phyloP scores from a whole-genome alignment of 768 basidiomycete species.

The Gelatoporia subvermispora region DNA sequence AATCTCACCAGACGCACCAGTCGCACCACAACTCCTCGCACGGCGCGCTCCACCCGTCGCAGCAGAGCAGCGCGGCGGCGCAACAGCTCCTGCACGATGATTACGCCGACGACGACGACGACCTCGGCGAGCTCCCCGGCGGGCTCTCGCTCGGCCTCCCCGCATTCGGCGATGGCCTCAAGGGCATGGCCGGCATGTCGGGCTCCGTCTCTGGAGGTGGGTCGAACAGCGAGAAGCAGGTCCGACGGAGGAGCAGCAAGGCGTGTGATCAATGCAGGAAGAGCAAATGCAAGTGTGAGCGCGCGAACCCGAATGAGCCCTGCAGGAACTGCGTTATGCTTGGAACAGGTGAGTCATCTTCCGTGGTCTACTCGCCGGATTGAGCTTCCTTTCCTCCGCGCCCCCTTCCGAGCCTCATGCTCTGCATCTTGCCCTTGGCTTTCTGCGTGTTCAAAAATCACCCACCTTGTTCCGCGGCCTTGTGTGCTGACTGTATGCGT shows the following conservation, averaged over 20 bases:
- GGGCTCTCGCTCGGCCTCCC: conserved; percentile 17
- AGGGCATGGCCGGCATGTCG: conserved; percentile 9
- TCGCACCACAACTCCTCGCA: conserved; percentile 30
- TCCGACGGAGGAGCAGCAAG: conserved; percentile 76
- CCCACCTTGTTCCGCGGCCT: neutral
- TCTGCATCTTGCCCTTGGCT: too few species aligned
- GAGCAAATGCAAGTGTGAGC: conserved; percentile 73
- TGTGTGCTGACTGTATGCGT: neutral
- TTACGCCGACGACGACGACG: conserved; percentile 56
- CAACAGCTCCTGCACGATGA: conserved; percentile 16
- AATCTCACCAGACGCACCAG: too few species aligned
- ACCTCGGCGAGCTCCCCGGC: conserved; percentile 44
- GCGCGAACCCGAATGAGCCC: conserved; percentile 49
- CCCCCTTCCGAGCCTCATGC: conserved; percentile 3
- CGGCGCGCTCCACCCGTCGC: conserved; percentile 27
- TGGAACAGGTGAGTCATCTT: conserved; percentile 51
- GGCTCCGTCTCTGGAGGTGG: conserved; percentile 12
- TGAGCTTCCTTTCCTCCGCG: conserved; percentile 4
- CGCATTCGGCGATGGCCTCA: conserved; percentile 4
- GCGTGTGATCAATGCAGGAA: conserved; percentile 90
- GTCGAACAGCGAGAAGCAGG: conserved; percentile 40
- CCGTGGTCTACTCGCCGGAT: conserved; percentile 1
- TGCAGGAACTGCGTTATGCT: conserved; percentile 77
- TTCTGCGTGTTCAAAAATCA: conserved; percentile 10
- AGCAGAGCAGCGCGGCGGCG: too few species aligned